Evolutionary conservation across 164 flowering plant genomes (phyloP).

Genomic region (Magnolia changhungtana): DNA sequence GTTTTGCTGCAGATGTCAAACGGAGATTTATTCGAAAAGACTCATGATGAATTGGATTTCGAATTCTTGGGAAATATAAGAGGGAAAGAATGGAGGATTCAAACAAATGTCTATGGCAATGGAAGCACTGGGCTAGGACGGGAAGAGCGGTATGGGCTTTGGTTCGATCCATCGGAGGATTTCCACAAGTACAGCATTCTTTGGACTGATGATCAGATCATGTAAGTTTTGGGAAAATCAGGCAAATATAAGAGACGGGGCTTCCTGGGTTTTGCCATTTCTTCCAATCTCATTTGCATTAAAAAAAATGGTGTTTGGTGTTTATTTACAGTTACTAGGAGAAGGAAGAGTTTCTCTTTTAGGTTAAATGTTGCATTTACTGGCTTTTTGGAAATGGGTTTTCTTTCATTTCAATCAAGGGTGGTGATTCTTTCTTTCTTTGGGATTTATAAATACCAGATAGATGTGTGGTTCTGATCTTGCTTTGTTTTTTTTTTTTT

Average conservation of each 20-base stretch:
- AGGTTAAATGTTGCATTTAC: background rate
- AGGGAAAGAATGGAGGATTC: constrained; percentile 87
- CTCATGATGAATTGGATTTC: constrained; percentile 85
- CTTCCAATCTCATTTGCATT: background rate
- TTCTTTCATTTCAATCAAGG: background rate
- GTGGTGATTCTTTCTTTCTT: background rate
- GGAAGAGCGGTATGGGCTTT: constrained; percentile 85
- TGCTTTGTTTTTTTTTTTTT: too few species aligned
- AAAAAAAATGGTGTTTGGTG: background rate
- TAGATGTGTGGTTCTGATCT: too few species aligned
- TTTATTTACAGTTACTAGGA: background rate
- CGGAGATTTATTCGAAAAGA: constrained; percentile 75
- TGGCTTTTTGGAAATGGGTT: background rate
- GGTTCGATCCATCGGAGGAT: constrained; percentile 97
- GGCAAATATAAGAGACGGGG: background rate
- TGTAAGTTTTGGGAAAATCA: constrained; percentile 33
- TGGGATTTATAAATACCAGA: too few species aligned
- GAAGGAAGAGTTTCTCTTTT: background rate
- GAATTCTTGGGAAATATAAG: constrained; percentile 85
- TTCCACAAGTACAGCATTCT: constrained; percentile 82
- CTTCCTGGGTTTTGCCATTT: background rate
- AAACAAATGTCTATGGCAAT: constrained; percentile 85
- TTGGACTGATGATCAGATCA: constrained; percentile 72
- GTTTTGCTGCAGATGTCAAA: constrained; percentile 69
- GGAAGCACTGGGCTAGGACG: constrained; percentile 85